Conservation (phyloP, 2,329 filamentous ascomycete species). For the Paecilomyces sp. region DNA sequence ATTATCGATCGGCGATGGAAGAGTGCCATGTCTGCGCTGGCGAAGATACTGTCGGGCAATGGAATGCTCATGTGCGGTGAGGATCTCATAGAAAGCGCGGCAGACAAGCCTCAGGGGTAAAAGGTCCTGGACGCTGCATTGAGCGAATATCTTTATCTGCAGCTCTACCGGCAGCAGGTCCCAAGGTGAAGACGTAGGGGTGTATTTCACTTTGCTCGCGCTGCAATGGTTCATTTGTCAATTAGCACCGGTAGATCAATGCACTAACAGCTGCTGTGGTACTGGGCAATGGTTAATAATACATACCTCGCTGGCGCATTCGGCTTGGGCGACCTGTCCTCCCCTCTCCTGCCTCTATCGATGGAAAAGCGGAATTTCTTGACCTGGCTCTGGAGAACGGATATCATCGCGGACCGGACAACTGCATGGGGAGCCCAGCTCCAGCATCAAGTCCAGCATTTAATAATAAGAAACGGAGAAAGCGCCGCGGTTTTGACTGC, state of each 20-base stretch:
- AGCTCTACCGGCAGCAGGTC: conserved; percentile 34
- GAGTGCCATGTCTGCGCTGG: conserved; percentile 33
- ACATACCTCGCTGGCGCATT: conserved; percentile 9
- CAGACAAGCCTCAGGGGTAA: conserved; percentile 32
- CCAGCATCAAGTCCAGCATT: conserved; percentile 2
- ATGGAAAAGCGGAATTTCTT: conserved; percentile 26
- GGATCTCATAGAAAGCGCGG: conserved; percentile 27
- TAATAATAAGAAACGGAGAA: neutral
- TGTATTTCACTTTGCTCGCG: conserved; percentile 14
- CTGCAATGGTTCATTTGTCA: conserved; percentile 6
- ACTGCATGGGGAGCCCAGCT: conserved; percentile 21
- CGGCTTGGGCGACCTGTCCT: conserved; percentile 16
- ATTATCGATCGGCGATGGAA: conserved; percentile 30
- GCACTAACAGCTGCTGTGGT: neutral
- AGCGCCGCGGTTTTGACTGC: neutral
- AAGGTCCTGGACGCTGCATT: conserved; percentile 32
- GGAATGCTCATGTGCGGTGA: conserved; percentile 29
- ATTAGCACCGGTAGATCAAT: conserved; percentile 7
- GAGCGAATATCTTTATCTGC: conserved; percentile 33
- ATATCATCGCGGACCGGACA: conserved; percentile 24
- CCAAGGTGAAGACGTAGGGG: conserved; percentile 28
- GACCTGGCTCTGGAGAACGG: conserved; percentile 24
- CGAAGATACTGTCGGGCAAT: conserved; percentile 37
- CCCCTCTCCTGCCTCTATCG: conserved; percentile 19
- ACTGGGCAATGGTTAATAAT: neutral